Conservation (phyloP, 2,329 filamentous ascomycete species). For the Didymella pomorum region DNA sequence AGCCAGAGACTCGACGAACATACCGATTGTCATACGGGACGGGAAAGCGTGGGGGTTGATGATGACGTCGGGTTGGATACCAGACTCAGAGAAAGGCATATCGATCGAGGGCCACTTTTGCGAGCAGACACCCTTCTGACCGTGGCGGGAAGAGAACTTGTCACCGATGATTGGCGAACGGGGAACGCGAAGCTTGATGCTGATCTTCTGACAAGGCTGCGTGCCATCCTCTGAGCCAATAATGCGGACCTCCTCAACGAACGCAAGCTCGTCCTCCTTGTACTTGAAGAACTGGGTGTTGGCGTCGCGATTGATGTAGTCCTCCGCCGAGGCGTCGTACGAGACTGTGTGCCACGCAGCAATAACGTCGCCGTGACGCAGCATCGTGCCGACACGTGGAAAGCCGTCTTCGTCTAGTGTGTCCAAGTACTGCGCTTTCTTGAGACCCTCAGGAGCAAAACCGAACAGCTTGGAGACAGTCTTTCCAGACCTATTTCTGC, state of each 20-base stretch:
- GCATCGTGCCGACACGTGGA: constrained; percentile 77
- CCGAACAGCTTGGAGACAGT: constrained; percentile 85
- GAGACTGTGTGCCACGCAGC: constrained; percentile 91
- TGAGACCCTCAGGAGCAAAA: constrained; percentile 79
- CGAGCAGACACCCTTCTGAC: constrained; percentile 95
- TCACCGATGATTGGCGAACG: constrained; percentile 93
- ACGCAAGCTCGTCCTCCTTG: constrained; percentile 88
- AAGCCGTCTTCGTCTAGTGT: constrained; percentile 88
- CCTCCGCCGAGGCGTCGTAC: constrained; percentile 73
- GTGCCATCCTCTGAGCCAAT: constrained; percentile 84
- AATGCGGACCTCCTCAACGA: constrained; percentile 90
- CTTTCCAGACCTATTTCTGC: constrained; percentile 69
- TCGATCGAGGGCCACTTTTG: constrained; percentile 94
- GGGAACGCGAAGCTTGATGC: constrained; percentile 91
- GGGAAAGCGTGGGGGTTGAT: constrained; percentile 99
- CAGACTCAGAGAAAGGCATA: constrained; percentile 96
- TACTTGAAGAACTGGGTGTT: constrained; percentile 90
- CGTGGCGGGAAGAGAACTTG: constrained; percentile 98
- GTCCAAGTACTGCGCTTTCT: constrained; percentile 74
- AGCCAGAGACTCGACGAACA: constrained; percentile 97
- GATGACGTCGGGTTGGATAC: constrained; percentile 96
- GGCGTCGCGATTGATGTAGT: constrained; percentile 84
- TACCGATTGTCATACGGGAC: constrained; percentile 99
- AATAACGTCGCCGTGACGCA: constrained; percentile 83
- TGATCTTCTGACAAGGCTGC: constrained; percentile 86